Base-by-base conservation (phyloP, 352 stramenopile species). In the Phytophthora podocarpi region DNA sequence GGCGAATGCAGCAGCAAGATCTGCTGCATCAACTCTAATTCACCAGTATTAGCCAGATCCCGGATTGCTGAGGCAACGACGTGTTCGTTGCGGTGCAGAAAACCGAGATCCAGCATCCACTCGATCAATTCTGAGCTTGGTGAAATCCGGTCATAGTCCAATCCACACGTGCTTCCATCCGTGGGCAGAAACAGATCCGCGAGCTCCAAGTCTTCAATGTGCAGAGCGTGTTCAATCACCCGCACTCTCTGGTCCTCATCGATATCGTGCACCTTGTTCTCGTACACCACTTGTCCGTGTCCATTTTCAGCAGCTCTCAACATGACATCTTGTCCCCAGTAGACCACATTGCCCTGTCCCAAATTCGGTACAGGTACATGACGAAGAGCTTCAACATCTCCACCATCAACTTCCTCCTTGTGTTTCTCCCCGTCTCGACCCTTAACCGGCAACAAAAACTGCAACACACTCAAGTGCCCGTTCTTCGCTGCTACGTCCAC, bases 11-110 rank as follows among this genome's bases (percentile, higher is more conserved):
- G 20, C 10, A 40, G 31, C 18, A 42, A 32, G 21, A 67, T 48
- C 21, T 58, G 49, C 49, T 61, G 26, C 59, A 67, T 67, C 3
- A 67, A 27, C 27, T 62, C 28, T 11, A 67, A 51, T 6, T 31
- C 15, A 7, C 32, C 27, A 9, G 16, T 31, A 12, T 7, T 18
- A 46, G 50, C 49, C 11, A 67, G 31, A 42, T 51, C 32, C 15
- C 23, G 20, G 18, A 61, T 55, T 10, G 58, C 30, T 30, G 5
- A 39, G 15, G 28, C 48, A 43, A 49, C 57, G 16, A 36, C 13
- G 13, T 28, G 2, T 24, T 12, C 18, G 28, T 54, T 24, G 8
- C 32, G 36, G 9, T 24, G 12, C 15, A 66, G 43, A 34, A 55
- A 57, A 13, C 32, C 49, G 21, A 46, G 43, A 18, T 54, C 26